A percentile compares a stretch with the other conserved stretches of the same genome.
Conservation (phyloP, 805 yeast genomes). For the Wickerhamomyces canadensis region DNA sequence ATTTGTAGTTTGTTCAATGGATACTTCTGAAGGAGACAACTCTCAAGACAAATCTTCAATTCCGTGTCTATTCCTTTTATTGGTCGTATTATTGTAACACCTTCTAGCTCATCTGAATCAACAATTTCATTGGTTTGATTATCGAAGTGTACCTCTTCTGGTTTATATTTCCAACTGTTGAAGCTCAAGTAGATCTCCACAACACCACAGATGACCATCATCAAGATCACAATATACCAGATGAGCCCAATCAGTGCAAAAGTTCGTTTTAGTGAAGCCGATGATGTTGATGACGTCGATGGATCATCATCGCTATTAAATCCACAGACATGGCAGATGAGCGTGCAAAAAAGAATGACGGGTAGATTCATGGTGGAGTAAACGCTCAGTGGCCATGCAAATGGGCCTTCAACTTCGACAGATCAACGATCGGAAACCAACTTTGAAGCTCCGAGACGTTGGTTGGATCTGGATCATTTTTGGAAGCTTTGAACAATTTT, state of each 20-base stretch:
- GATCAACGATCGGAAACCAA: no score
- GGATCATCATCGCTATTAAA: no score
- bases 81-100: conserved; percentile 78
- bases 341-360: no score
- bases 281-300: no score
- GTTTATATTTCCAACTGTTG: conserved; percentile 12
- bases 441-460: no score
- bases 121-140: conserved; percentile 1
- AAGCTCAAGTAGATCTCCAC: conserved; percentile 19
- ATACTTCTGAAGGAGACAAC: conserved; percentile 64
- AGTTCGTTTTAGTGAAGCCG: no score
- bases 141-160: conserved; percentile 6
- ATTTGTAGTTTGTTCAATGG: conserved; percentile 58
- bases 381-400: no score
- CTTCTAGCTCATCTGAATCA: conserved; percentile 38
- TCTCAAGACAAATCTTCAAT: conserved; percentile 58
- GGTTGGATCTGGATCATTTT: no score
- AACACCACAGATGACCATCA: conserved; percentile 19
- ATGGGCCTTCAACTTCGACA: no score
- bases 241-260: conserved; percentile 14
- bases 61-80: conserved; percentile 81
- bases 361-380: no score
- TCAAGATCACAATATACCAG: conserved; percentile 21
- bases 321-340: no score
- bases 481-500: no score